Percentiles rank a stretch among this genome's conserved stretches.
These are phyloP conservation scores for Cucurbita ficifolia DNA, from an alignment of 306 rosid species.

Conservation along the genomic window DNA sequence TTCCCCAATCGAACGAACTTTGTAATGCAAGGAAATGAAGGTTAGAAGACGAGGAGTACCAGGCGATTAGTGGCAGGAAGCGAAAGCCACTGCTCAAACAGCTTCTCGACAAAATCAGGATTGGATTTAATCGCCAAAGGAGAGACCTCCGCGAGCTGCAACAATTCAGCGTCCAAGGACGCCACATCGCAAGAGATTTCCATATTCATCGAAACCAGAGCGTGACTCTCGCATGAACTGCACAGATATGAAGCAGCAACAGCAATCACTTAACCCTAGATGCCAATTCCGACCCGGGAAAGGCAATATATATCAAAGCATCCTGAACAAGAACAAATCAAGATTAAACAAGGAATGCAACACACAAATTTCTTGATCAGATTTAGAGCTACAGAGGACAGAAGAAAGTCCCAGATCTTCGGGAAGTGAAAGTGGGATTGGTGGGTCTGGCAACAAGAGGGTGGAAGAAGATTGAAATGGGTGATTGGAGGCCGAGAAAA, in stretches of 20 bases:
- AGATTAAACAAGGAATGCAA: neutral
- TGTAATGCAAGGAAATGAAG: neutral
- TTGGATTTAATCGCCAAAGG: conserved; percentile 69
- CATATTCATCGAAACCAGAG: conserved; percentile 43
- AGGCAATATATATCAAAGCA: conserved; percentile 11
- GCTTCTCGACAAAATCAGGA: conserved; percentile 48
- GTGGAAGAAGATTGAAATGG: neutral
- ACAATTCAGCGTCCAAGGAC: conserved; percentile 70
- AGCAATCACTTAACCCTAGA: conserved; percentile 27
- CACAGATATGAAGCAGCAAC: conserved; percentile 12
- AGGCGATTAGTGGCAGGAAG: conserved; percentile 73
- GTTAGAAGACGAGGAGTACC: conserved; percentile 23
- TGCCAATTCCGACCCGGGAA: conserved; percentile 10
- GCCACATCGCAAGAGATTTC: conserved; percentile 65
- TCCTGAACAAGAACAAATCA: conserved; percentile 6
- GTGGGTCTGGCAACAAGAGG: conserved; percentile 12
- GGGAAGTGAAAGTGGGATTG: neutral
- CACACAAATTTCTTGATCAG: conserved; percentile 1
- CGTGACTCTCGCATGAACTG: conserved; percentile 26
- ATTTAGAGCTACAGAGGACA: conserved; percentile 12
- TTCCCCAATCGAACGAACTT: neutral
- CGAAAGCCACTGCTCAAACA: conserved; percentile 93
- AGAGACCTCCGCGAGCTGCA: conserved; percentile 85
- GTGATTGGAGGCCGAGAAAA: neutral
- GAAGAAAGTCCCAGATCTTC: conserved; percentile 22